phyloP scores from a whole-genome alignment of 352 stramenopile genomes.

The Pythium apleroticum region DNA sequence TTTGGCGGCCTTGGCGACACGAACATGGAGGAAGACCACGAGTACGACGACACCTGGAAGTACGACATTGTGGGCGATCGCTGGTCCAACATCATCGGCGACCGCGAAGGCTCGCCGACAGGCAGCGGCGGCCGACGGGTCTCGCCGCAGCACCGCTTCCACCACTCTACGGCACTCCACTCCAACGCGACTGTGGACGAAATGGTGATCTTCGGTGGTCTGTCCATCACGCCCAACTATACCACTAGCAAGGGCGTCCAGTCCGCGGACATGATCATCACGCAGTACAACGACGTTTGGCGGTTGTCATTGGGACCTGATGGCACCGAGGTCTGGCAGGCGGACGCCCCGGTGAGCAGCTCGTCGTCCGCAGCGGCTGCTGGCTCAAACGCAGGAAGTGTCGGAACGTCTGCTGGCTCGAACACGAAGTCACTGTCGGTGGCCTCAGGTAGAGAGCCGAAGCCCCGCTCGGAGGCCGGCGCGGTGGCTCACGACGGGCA shows the following conservation, averaged over 20 bases:
- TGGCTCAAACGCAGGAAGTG: not conserved
- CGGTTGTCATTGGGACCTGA: conserved; percentile 29
- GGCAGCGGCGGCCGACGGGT: not conserved
- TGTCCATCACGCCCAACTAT: conserved; percentile 18
- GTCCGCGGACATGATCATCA: conserved; percentile 16
- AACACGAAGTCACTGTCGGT: not conserved
- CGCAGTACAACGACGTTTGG: conserved; percentile 35
- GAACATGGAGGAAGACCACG: conserved; percentile 40
- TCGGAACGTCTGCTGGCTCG: not conserved
- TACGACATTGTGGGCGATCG: conserved; percentile 18
- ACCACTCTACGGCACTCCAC: conserved; percentile 26
- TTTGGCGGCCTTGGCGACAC: conserved; percentile 55
- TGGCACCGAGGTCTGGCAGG: conserved; percentile 33
- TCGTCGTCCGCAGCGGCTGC: not conserved
- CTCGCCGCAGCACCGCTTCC: conserved; percentile 24
- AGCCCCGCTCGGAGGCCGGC: conserved; percentile 48
- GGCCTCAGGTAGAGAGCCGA: conserved; percentile 18
- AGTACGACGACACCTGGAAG: conserved; percentile 77
- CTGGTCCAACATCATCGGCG: not conserved
- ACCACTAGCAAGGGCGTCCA: not conserved
- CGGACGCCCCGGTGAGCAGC: conserved; percentile 26
- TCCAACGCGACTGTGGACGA: conserved; percentile 20
- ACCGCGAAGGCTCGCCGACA: not conserved
- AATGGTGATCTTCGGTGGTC: conserved; percentile 30
- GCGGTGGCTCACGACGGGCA: conserved; percentile 46